Conservation (phyloP, 371 early-diverging fungal species). For the Mucor irregularis region DNA sequence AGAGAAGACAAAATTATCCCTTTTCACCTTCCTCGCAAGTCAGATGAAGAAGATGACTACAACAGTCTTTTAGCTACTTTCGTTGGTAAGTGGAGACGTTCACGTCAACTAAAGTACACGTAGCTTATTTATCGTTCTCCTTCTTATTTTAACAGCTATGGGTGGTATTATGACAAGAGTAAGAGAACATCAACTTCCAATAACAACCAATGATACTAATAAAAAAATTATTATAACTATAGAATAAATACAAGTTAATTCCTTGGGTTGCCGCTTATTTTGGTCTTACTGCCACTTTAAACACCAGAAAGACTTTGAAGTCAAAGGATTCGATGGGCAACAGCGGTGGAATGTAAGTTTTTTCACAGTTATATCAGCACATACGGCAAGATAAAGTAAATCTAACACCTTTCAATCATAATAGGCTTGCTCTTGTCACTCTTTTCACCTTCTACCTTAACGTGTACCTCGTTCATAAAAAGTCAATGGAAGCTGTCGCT, state of each 20-base stretch:
- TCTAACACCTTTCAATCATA: no score
- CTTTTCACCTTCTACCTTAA: conserved; percentile 47
- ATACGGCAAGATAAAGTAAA: no score
- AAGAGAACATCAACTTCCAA: conserved; percentile 4
- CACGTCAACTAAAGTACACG: neutral
- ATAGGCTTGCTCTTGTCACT: conserved; percentile 41
- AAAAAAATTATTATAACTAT: neutral
- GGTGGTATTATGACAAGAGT: conserved; percentile 46
- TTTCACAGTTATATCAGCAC: no score
- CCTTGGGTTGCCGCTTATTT: conserved; percentile 52
- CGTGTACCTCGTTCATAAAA: conserved; percentile 32
- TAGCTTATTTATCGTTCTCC: neutral
- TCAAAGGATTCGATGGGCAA: conserved; percentile 30
- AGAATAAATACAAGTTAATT: conserved; percentile 38
- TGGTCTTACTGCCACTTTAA: conserved; percentile 38
- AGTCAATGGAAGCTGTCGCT: conserved; percentile 22
- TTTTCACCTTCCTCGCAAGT: conserved; percentile 37
- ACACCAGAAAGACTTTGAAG: conserved; percentile 39
- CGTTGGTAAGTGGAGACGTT: conserved; percentile 34
- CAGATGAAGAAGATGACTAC: conserved; percentile 32
- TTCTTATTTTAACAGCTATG: conserved; percentile 33
- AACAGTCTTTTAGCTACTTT: conserved; percentile 38
- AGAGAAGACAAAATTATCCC: conserved; percentile 43
- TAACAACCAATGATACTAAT: neutral
- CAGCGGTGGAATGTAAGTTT: conserved; percentile 44